Percentiles rank a stretch among this genome's conserved stretches.
Evolutionary conservation across 352 stramenopile species (phyloP).

Genomic region (Chrysophaeum taylorii): DNA sequence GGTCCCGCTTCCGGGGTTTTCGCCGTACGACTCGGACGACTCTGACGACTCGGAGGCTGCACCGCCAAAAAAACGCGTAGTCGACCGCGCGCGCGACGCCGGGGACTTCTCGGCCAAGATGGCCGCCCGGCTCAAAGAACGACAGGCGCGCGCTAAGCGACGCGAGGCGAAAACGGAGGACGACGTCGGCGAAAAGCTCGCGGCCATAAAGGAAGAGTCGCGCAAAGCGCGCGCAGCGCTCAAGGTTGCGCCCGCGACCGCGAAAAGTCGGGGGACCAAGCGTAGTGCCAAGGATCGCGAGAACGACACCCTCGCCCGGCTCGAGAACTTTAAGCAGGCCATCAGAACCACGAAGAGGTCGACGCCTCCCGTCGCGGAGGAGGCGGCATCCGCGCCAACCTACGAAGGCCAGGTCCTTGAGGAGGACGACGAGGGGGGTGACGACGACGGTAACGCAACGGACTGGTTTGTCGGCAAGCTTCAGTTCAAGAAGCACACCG

Average conservation of each 20-base stretch:
- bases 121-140: constrained; percentile 52
- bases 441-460: constrained; percentile 41
- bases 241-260: too few relatives aligned
- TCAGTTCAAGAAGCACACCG: constrained; percentile 73
- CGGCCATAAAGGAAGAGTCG: too few relatives aligned
- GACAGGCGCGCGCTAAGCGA: constrained; percentile 45
- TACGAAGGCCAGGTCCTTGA: neutral
- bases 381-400: neutral
- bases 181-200: constrained; percentile 50
- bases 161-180: constrained; percentile 51
- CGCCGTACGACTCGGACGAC: too few relatives aligned
- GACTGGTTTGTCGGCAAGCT: constrained; percentile 71
- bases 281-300: constrained; percentile 45
- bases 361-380: constrained; percentile 48
- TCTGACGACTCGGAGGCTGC: constrained; percentile 44
- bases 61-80: constrained; percentile 37
- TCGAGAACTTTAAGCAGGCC: constrained; percentile 52
- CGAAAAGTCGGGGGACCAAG: constrained; percentile 55
- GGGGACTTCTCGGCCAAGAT: constrained; percentile 55
- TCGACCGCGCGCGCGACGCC: constrained; percentile 15
- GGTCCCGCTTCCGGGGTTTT: too few relatives aligned
- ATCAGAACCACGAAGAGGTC: constrained; percentile 28
- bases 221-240: too few relatives aligned
- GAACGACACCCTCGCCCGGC: constrained; percentile 53
- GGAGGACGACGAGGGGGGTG: constrained; percentile 27